Evolutionary conservation across 192 early-diverging fungal species (phyloP).

Genomic region (Chytriomyces hyalinus): DNA sequence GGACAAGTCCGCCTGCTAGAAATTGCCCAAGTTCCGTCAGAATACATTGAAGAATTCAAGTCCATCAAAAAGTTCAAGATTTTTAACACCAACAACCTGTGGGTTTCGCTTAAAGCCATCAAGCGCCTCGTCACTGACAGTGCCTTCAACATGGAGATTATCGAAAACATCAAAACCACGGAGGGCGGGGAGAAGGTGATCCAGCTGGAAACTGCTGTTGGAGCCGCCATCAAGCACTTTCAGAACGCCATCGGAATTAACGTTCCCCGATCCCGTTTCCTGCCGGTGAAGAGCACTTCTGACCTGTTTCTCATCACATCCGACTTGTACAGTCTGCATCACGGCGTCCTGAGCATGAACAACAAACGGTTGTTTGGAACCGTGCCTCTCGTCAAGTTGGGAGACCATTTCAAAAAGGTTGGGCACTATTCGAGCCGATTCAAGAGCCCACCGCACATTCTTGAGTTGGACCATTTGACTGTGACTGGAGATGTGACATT

Average conservation of each 20-base stretch:
- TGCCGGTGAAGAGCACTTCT: slow-evolving; percentile 98
- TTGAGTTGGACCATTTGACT: slow-evolving; percentile 96
- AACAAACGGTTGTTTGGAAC: slow-evolving; percentile 92
- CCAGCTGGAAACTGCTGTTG: slow-evolving; percentile 98
- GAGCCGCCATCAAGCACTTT: slow-evolving; percentile 99
- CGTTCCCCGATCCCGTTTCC: slow-evolving; percentile 94
- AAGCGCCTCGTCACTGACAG: slow-evolving; percentile 79
- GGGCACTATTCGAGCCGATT: slow-evolving; percentile 88
- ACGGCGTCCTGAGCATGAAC: slow-evolving; percentile 91
- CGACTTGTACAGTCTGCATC: slow-evolving; percentile 90
- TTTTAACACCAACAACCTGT: slow-evolving; percentile 88
- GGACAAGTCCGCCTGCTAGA: slow-evolving; percentile 91
- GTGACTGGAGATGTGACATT: slow-evolving; percentile 98
- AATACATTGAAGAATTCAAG: slow-evolving; percentile 97
- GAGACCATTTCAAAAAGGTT: slow-evolving; percentile 98
- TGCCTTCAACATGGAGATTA: slow-evolving; percentile 88
- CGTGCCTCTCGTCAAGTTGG: slow-evolving; percentile 93
- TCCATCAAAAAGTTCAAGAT: slow-evolving; percentile 99
- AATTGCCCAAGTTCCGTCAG: slow-evolving; percentile 98
- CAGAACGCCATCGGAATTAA: slow-evolving; percentile 92
- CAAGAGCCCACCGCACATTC: slow-evolving; percentile 91
- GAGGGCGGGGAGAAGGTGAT: slow-evolving; percentile 94
- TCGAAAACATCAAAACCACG: slow-evolving; percentile 95
- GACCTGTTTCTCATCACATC: slow-evolving; percentile 97
- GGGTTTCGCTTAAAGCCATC: slow-evolving; percentile 56